A percentile compares a stretch with the other conserved stretches of the same genome.
These are phyloP conservation scores for Cercospora nicotianae DNA, from an alignment of 2,329 filamentous ascomycete genomes.

Conservation along the genomic window DNA sequence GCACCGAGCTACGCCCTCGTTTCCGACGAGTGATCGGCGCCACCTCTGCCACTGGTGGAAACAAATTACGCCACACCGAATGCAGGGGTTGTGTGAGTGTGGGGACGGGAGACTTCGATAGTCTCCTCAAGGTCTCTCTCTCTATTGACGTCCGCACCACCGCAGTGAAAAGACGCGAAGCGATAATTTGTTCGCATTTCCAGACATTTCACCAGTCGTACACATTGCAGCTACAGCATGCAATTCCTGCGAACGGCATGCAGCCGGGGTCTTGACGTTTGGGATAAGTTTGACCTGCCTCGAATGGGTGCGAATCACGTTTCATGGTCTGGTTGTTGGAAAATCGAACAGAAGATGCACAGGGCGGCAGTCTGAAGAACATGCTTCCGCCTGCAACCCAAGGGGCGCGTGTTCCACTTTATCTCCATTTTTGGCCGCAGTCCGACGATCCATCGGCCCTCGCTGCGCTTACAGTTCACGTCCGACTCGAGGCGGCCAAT, in stretches of 20 bases:
- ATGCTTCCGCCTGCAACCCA: background rate
- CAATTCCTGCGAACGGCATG: background rate
- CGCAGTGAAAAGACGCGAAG: background rate
- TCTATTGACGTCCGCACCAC: background rate
- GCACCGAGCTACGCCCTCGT: background rate
- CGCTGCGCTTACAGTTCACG: background rate
- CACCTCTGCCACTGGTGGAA: background rate
- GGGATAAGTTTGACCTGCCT: background rate
- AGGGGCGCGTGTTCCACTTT: background rate
- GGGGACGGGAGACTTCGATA: background rate
- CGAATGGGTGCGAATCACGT: background rate
- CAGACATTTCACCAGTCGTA: background rate
- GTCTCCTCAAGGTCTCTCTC: background rate
- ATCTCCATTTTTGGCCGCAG: background rate
- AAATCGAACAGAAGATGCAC: background rate
- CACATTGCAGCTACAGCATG: background rate
- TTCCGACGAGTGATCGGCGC: background rate
- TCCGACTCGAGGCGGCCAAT: background rate
- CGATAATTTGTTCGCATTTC: background rate
- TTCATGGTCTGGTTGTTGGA: background rate
- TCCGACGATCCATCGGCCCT: background rate
- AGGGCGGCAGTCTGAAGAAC: background rate
- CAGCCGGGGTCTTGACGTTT: background rate
- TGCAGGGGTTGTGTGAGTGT: background rate
- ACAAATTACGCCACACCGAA: conserved; percentile 3